Evolutionary conservation across 371 early-diverging fungal genomes (phyloP), one percentile per base, ranked within the genome.

Genomic region (Funneliformis caledonium): DNA sequence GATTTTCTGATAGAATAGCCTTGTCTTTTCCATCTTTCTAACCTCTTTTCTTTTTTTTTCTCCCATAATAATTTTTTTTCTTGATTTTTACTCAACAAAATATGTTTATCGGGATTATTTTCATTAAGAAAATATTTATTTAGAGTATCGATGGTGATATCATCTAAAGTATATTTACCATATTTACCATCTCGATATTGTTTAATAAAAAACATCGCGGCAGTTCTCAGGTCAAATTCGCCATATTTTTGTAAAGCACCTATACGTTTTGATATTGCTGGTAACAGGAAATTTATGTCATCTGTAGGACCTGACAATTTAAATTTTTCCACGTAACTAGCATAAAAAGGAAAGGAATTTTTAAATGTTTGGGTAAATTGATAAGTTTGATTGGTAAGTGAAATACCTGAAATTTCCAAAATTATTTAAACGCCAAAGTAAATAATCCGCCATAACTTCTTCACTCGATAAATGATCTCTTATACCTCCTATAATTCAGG

Each of bases 401-500:
- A 70, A 65, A 82, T 86, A 88, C 89, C 87, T 82, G 19, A 82
- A 73, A 22, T 82, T 84, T 10, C 86, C 84, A 19, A 87, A 82
- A 33, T 86, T 83, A 84, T 97, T 97, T 56, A 98, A 85, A 43
- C 92, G 88, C 84, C 90, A 97, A 0, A 98, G 88, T 4, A 98
- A 85, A 83, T 96, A 98, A 83, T 97, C 97, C 0, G 91, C 96
- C 82, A 97, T 91, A 45, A 95, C 88, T 82, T 89, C 87, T 74
- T 93, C 92, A 69, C 95, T 96, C 5, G 94, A 92, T 31, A 96
- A 84, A 80, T 94, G 91, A 83, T 97, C 97, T 4, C 93, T 93
- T 45, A 97, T 96, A 7, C 95, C 96, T 52, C 96, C 93, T 89
- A 76, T 19, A 52, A 69, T 10, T 60, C 8, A 64, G 9, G 19